Evolutionary conservation across 2,329 filamentous ascomycete species (phyloP).

Genomic region (Sporothrix protearum): DNA sequence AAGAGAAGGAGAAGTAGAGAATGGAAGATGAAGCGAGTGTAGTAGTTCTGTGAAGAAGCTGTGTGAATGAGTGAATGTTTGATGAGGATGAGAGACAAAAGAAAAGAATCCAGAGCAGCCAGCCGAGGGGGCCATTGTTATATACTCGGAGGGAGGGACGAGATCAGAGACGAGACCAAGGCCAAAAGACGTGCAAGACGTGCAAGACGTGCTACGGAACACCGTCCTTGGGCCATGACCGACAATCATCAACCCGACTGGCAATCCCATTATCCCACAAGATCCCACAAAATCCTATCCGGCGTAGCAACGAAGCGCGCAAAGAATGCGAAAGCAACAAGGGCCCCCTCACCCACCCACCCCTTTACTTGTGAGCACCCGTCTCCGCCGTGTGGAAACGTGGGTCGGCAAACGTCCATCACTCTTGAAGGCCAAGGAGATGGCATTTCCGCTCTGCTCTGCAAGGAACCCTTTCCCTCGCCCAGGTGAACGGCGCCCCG

Average conservation of each 20-base stretch:
- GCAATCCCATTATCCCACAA: conserved; percentile 14
- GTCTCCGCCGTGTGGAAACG: not conserved
- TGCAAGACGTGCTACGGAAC: not conserved
- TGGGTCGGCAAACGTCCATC: not conserved
- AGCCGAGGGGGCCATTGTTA: conserved; percentile 17
- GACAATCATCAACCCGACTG: not conserved
- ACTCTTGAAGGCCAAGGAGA: not conserved
- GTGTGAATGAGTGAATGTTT: conserved; percentile 15
- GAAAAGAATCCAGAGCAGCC: not conserved
- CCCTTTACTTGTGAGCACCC: not conserved
- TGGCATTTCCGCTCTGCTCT: not conserved
- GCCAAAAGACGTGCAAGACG: not conserved
- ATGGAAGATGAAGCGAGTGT: not conserved
- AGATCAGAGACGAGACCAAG: not conserved
- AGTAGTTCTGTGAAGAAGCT: conserved; percentile 9
- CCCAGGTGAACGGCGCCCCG: not conserved
- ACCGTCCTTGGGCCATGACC: not conserved
- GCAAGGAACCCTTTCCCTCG: not conserved
- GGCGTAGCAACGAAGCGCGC: conserved; percentile 1
- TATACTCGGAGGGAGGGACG: conserved; percentile 12
- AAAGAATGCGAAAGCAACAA: conserved; percentile 7
- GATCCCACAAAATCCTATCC: conserved; percentile 2
- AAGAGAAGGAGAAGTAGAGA: not conserved
- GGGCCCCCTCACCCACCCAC: no score
- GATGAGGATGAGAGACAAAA: conserved; percentile 16